Conservation (phyloP, 768 basidiomycete genomes). For the Rhodotorula graminis region DNA sequence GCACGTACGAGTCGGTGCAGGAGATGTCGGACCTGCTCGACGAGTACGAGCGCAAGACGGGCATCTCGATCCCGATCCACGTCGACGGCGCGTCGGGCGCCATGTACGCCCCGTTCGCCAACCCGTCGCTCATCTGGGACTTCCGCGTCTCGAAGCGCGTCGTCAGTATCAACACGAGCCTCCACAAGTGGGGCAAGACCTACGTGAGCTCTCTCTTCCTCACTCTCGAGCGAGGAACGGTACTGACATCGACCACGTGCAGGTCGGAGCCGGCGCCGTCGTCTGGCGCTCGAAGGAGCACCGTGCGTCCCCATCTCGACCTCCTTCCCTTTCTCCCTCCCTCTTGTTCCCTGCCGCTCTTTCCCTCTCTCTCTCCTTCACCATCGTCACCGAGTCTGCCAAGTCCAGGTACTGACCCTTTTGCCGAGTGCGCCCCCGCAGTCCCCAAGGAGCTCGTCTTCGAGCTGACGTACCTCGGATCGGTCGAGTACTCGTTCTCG, state of each 20-base stretch:
- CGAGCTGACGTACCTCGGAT: slow-evolving; percentile 48
- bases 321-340: neutral
- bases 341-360: neutral
- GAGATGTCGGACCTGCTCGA: slow-evolving; percentile 71
- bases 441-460: slow-evolving; percentile 68
- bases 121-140: slow-evolving; percentile 45
- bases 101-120: slow-evolving; percentile 60
- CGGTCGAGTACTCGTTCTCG: slow-evolving; percentile 67
- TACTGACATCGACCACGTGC: too few species aligned
- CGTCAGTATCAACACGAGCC: slow-evolving; percentile 29
- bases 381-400: too few species aligned
- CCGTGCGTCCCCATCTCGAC: neutral
- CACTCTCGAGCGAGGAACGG: too few species aligned
- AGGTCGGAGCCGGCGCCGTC: slow-evolving; percentile 56
- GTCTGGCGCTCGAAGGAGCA: slow-evolving; percentile 58
- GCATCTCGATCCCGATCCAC: slow-evolving; percentile 55
- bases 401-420: too few species aligned
- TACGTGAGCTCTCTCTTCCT: slow-evolving; percentile 30
- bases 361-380: neutral
- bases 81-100: slow-evolving; percentile 63
- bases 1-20: slow-evolving; percentile 72
- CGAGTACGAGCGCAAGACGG: slow-evolving; percentile 53
- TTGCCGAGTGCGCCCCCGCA: slow-evolving; percentile 44
- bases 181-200: slow-evolving; percentile 6
- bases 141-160: slow-evolving; percentile 44